Evolutionary conservation across 2,329 filamentous ascomycete genomes (phyloP).

Genomic region (Phoma sp.): DNA sequence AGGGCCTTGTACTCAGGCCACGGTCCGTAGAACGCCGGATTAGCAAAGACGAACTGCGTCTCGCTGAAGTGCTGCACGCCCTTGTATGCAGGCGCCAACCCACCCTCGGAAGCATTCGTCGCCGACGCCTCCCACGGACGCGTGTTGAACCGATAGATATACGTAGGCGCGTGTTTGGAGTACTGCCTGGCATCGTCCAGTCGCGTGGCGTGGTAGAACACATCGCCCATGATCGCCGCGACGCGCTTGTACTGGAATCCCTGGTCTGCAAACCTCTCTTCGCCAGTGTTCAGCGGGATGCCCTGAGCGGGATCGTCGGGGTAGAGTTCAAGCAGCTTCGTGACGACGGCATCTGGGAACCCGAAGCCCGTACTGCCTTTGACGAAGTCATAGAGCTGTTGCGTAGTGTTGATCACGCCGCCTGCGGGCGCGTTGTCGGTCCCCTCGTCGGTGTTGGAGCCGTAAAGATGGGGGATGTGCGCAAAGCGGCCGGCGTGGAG

Average conservation of each 20-base stretch:
- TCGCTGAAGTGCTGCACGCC: conserved; percentile 63
- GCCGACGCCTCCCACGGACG: conserved; percentile 36
- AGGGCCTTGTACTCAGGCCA: conserved; percentile 49
- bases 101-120: conserved; percentile 48
- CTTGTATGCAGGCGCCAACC: conserved; percentile 49
- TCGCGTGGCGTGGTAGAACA: conserved; percentile 63
- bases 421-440: conserved; percentile 61
- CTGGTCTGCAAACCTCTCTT: conserved; percentile 38
- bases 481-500: conserved; percentile 65
- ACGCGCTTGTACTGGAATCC: conserved; percentile 60
- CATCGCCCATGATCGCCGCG: conserved; percentile 61
- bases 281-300: conserved; percentile 43
- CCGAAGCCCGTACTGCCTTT: conserved; percentile 41
- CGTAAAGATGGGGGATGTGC: conserved; percentile 67
- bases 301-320: conserved; percentile 42
- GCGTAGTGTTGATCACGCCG: conserved; percentile 62
- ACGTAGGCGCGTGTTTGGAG: conserved; percentile 58
- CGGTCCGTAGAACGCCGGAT: conserved; percentile 47
- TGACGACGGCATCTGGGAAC: conserved; percentile 39
- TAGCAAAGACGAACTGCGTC: conserved; percentile 55
- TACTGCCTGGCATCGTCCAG: conserved; percentile 50
- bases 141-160: conserved; percentile 67
- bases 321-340: conserved; percentile 42
- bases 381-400: conserved; percentile 52
- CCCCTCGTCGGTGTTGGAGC: conserved; percentile 71